Evolutionary conservation across 179 eudicot species (phyloP).

Genomic region (Beta corolliflora): DNA sequence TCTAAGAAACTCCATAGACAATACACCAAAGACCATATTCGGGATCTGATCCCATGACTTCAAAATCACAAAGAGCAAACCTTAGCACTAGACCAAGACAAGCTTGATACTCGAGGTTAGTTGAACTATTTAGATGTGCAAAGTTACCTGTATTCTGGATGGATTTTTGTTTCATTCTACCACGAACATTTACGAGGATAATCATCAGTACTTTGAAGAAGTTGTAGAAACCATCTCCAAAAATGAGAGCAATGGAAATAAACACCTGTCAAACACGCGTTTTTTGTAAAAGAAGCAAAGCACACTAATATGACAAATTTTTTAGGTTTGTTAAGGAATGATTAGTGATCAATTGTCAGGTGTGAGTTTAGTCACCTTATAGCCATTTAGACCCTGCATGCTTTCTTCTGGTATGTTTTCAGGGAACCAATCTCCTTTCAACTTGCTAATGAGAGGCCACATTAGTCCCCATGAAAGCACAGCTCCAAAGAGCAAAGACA

Average conservation of each 20-base stretch:
- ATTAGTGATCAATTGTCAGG: not conserved
- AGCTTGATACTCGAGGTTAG: not conserved
- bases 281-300: not conserved
- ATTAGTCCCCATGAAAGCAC: slow-evolving; percentile 85
- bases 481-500: slow-evolving; percentile 80
- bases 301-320: not conserved
- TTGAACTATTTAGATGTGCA: not conserved
- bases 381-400: slow-evolving; percentile 83
- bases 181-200: slow-evolving; percentile 44
- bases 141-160: slow-evolving; percentile 32
- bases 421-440: slow-evolving; percentile 78
- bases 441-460: slow-evolving; percentile 78
- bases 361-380: slow-evolving; percentile 52
- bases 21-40: no score
- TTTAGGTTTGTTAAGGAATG: not conserved
- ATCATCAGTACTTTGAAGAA: slow-evolving; percentile 53
- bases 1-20: no score
- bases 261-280: slow-evolving; percentile 54
- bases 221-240: slow-evolving; percentile 84
- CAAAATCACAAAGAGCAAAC: no score
- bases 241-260: slow-evolving; percentile 66
- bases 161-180: slow-evolving; percentile 38
- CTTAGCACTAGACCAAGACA: no score
- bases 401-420: slow-evolving; percentile 55
- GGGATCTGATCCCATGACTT: no score